Evolutionary conservation across 2,329 filamentous ascomycete genomes (phyloP).

Genomic region (Bipolaris gigantea): DNA sequence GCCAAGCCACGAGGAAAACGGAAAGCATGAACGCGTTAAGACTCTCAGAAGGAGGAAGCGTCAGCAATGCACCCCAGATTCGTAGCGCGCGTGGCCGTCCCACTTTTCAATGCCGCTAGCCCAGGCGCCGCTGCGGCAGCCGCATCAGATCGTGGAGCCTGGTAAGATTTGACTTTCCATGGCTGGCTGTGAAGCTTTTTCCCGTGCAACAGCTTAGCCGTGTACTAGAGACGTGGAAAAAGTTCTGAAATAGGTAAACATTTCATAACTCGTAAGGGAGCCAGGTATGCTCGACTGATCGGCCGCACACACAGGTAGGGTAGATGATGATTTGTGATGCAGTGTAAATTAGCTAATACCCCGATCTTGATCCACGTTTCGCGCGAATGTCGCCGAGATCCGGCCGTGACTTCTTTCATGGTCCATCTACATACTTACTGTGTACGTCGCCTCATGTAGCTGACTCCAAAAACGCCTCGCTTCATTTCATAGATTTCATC

Average conservation of each 20-base stretch:
- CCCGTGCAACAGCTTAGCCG: neutral
- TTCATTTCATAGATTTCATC: neutral
- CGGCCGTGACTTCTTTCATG: neutral
- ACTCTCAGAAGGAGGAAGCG: conserved; percentile 9
- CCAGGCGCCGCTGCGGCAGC: conserved; percentile 1
- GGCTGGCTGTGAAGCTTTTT: neutral
- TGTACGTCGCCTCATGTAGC: neutral
- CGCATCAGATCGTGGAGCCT: neutral
- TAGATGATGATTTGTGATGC: conserved; percentile 3
- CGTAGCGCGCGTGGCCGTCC: conserved; percentile 11
- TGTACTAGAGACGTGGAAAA: neutral
- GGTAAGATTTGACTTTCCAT: neutral
- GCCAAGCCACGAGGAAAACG: conserved; percentile 3
- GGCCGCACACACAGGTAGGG: neutral
- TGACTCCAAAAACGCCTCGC: neutral
- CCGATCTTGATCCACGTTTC: conserved; percentile 11
- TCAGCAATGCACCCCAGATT: conserved; percentile 31
- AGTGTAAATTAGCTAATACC: conserved; percentile 12
- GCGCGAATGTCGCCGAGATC: conserved; percentile 11
- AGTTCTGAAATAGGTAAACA: neutral
- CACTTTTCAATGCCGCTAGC: neutral
- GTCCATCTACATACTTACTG: neutral
- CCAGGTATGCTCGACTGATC: neutral
- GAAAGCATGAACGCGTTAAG: conserved; percentile 18
- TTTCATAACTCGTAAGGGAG: too few relatives aligned